phyloP scores from a whole-genome alignment of 1,284 basidiomycete species.

The Leccinum griseonigrum region DNA sequence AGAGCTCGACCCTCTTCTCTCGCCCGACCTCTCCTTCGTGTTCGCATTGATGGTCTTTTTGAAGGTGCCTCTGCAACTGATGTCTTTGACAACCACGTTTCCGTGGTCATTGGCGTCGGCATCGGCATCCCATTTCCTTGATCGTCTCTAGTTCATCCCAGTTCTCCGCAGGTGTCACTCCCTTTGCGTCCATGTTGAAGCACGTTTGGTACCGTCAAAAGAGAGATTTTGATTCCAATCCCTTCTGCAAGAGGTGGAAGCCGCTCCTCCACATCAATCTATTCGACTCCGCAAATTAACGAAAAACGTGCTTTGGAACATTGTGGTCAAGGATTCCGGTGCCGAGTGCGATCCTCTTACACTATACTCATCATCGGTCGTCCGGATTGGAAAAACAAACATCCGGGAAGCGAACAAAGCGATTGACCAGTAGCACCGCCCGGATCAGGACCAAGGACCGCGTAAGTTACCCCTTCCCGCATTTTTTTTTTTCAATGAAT shows the following conservation, averaged over 20 bases:
- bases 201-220: conserved; percentile 91
- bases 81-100: conserved; percentile 83
- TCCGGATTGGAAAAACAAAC: conserved; percentile 68
- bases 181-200: conserved; percentile 89
- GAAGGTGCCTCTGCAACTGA: conserved; percentile 84
- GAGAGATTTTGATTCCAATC: conserved; percentile 86
- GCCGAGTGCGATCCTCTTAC: conserved; percentile 83
- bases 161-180: conserved; percentile 63
- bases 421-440: conserved; percentile 43
- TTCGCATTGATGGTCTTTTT: conserved; percentile 84
- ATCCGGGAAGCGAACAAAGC: no score
- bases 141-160: neutral
- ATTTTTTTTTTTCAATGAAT: conserved; percentile 3
- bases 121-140: conserved; percentile 38
- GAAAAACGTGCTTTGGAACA: conserved; percentile 87
- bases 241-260: conserved; percentile 80
- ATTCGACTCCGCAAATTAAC: conserved; percentile 82
- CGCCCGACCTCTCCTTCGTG: conserved; percentile 57
- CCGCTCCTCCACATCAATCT: conserved; percentile 86
- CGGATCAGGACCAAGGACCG: conserved; percentile 81
- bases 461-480: conserved; percentile 43
- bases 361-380: conserved; percentile 82
- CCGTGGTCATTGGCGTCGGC: conserved; percentile 84
- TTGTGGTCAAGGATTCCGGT: conserved; percentile 82
- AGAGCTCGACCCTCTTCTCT: conserved; percentile 57